These are phyloP conservation scores for thale cress (Arabidopsis thaliana) DNA, from an alignment of 345 rosid genomes.

Conservation along the genomic window DNA sequence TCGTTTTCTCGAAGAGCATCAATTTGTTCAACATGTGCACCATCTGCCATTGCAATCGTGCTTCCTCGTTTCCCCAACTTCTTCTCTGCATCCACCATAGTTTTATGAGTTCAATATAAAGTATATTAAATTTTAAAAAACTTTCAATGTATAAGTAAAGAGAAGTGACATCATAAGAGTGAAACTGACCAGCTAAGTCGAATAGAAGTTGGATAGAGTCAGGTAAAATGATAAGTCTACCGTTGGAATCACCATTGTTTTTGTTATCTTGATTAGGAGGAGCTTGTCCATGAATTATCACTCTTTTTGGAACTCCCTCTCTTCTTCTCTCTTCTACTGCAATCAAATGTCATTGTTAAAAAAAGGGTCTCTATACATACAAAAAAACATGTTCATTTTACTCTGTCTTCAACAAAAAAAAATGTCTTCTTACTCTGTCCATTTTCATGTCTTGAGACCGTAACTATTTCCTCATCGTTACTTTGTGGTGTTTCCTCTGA, in stretches of 20 bases:
- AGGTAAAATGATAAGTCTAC: slow-evolving; percentile 79
- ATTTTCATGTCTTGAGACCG: slow-evolving; percentile 44
- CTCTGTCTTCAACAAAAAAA: neutral
- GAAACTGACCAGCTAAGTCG: slow-evolving; percentile 70
- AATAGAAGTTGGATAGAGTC: slow-evolving; percentile 68
- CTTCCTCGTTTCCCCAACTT: slow-evolving; percentile 76
- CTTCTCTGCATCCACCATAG: slow-evolving; percentile 57
- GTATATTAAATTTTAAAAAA: no score
- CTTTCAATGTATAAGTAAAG: neutral
- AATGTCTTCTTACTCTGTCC: slow-evolving; percentile 53
- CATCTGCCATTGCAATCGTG: slow-evolving; percentile 75
- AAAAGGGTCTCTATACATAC: neutral
- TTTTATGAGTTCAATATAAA: no score
- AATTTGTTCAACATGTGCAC: slow-evolving; percentile 77
- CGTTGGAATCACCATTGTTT: slow-evolving; percentile 46
- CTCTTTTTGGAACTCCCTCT: slow-evolving; percentile 54
- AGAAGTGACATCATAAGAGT: neutral
- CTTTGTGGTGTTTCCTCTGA: slow-evolving; percentile 50
- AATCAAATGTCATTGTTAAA: neutral
- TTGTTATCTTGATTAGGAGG: slow-evolving; percentile 55
- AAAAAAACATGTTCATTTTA: neutral
- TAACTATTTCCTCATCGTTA: slow-evolving; percentile 43
- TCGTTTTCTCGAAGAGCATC: slow-evolving; percentile 78
- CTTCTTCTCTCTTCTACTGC: slow-evolving; percentile 52
- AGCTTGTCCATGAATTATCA: slow-evolving; percentile 69